Evolutionary conservation across 805 yeast genomes (phyloP).

Genomic region (Candida palmyrensis): DNA sequence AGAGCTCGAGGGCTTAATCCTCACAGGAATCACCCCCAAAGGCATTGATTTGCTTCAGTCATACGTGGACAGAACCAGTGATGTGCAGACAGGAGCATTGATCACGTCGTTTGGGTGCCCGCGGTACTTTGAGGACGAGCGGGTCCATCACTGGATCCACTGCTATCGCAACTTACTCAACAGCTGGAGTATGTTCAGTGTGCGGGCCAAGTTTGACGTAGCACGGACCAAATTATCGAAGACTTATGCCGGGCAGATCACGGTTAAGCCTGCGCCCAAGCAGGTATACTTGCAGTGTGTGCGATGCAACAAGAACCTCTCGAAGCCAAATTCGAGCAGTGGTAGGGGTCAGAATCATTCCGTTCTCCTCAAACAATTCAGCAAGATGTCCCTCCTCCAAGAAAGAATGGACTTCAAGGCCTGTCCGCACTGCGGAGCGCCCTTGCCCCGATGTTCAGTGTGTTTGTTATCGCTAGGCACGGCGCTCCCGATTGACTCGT

Average conservation of each 20-base stretch:
- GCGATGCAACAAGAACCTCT: conserved; percentile 72
- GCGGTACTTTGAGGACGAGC: conserved; percentile 64
- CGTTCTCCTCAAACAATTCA: conserved; percentile 29
- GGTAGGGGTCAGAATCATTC: conserved; percentile 7
- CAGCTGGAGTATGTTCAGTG: conserved; percentile 75
- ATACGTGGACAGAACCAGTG: conserved; percentile 83
- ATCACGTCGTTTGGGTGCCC: conserved; percentile 81
- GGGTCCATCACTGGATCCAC: conserved; percentile 77
- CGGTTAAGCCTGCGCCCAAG: conserved; percentile 51
- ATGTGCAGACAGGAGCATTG: conserved; percentile 86
- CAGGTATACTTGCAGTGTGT: conserved; percentile 81
- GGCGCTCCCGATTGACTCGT: conserved; percentile 44
- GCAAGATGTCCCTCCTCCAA: conserved; percentile 15
- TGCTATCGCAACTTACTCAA: conserved; percentile 65
- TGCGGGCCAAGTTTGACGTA: conserved; percentile 82
- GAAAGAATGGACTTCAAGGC: conserved; percentile 20
- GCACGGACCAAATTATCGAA: conserved; percentile 61
- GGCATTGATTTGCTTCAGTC: conserved; percentile 80
- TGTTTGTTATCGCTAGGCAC: conserved; percentile 78
- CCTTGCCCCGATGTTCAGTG: conserved; percentile 86
- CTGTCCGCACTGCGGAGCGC: conserved; percentile 85
- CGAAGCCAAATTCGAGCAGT: conserved; percentile 15
- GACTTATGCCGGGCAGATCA: conserved; percentile 42
- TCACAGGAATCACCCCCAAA: conserved; percentile 87
- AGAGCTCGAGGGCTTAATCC: conserved; percentile 82